Evolutionary conservation across 2,329 filamentous ascomycete genomes (phyloP).

Genomic region (Amylocarpus encephaloides): DNA sequence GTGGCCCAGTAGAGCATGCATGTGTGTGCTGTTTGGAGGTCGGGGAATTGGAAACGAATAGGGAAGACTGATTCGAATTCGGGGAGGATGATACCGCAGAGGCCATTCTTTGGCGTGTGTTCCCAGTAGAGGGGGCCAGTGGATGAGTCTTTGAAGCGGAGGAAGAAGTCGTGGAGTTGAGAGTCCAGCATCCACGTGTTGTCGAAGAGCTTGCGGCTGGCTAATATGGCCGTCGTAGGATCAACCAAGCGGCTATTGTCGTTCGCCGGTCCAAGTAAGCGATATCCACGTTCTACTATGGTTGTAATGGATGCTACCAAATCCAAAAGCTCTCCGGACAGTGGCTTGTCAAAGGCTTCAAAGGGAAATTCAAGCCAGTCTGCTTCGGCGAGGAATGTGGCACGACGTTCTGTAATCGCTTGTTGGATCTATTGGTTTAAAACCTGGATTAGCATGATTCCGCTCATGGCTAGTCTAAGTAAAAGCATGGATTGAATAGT

Average conservation of each 20-base stretch:
- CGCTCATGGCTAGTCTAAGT: neutral
- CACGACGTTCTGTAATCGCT: slow-evolving; percentile 20
- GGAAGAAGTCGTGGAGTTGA: slow-evolving; percentile 24
- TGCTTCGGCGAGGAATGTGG: slow-evolving; percentile 28
- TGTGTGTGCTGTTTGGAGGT: slow-evolving; percentile 26
- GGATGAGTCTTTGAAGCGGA: slow-evolving; percentile 19
- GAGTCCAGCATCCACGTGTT: slow-evolving; percentile 30
- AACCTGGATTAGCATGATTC: neutral
- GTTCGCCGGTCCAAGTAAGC: slow-evolving; percentile 1
- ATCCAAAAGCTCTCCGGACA: slow-evolving; percentile 29
- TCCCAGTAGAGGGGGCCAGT: slow-evolving; percentile 30
- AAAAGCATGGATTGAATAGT: neutral
- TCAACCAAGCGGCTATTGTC: slow-evolving; percentile 4
- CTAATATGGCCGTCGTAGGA: slow-evolving; percentile 14
- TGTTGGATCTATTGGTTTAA: slow-evolving; percentile 29
- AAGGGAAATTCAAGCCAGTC: slow-evolving; percentile 31
- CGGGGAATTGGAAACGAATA: slow-evolving; percentile 28
- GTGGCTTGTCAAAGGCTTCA: slow-evolving; percentile 24
- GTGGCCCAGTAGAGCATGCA: slow-evolving; percentile 33
- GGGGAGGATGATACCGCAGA: slow-evolving; percentile 1
- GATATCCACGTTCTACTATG: slow-evolving; percentile 21
- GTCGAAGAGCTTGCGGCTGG: slow-evolving; percentile 18
- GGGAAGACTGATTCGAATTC: slow-evolving; percentile 25
- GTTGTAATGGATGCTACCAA: slow-evolving; percentile 20
- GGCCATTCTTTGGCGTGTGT: slow-evolving; percentile 16